Base-by-base conservation (phyloP, 2,329 filamentous ascomycete species). In the Monosporascus sp. region DNA sequence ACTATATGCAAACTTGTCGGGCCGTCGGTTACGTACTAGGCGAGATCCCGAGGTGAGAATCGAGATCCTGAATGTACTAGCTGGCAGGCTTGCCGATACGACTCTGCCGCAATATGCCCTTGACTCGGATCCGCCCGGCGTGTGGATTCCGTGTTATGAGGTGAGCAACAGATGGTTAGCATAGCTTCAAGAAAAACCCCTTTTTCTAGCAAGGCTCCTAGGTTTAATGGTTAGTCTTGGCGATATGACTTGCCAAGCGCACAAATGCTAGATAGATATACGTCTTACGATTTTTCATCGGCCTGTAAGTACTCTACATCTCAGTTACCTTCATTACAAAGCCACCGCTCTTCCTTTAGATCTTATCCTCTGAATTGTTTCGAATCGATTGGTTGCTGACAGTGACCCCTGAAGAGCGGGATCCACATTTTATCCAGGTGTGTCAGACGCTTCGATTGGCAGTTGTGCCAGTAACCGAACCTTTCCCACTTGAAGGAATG, bases 111-210 rank as follows among this genome's bases (percentile, higher is more conserved):
- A 70, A 70, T 38, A 60, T 70, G 37, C 55, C 70, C 2, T 54
- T 70, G n/a, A 70, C 68, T 5, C 63, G 63, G 18, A 46, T 72
- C 37, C 65, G 70, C 0, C 70, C 70, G 69, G 68, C 2, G 65
- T 71, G 31, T 70, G 65, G 66, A 69, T 73, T 20, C 71, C 71
- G 0, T 57, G 64, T 27, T 69, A 63, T 38, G 70, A 68, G 53
- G 61, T 59, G 6, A 39, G 54, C 52, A 6, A 15, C 43, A 31
- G 6, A 18, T 17, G n/a, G 9, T 20, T 37, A 43, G 5, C n/a
- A 18, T 35, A n/a, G 15, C 37, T 17, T 14, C 31, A n/a, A 11
- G n/a, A 20, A 2, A 2, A 6, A 25, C 24, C 7, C 18, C 15
- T 17, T 15, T 37, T 37, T 35, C 45, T 52, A n/a, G 45, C 37